Conservation (phyloP, 768 basidiomycete genomes). For the Lentinula aciculospora region DNA sequence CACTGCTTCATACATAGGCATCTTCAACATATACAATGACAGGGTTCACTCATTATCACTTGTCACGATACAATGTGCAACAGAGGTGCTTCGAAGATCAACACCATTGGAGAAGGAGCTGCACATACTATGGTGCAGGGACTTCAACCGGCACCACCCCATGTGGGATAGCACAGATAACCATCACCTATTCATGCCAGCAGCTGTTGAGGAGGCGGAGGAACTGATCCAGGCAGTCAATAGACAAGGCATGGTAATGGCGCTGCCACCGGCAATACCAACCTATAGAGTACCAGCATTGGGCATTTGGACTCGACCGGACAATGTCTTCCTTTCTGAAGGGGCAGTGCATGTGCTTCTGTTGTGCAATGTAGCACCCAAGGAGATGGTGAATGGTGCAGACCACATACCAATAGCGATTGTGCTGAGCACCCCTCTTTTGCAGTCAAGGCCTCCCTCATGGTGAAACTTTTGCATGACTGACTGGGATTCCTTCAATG, state of each 20-base stretch:
- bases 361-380: not conserved
- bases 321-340: constrained; percentile 1
- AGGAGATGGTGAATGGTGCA: not conserved
- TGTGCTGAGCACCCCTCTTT: not conserved
- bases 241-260: not conserved
- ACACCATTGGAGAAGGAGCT: not conserved
- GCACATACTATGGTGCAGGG: constrained; percentile 16
- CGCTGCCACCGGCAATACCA: not conserved
- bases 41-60: not conserved
- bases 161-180: constrained; percentile 16
- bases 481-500: not conserved
- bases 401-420: not conserved
- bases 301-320: not conserved
- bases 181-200: constrained; percentile 12
- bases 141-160: constrained; percentile 21
- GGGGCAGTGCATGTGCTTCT: not conserved
- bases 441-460: not conserved
- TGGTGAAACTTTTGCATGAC: not conserved
- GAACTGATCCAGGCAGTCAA: not conserved
- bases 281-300: not conserved
- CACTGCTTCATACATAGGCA: constrained; percentile 10
- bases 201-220: not conserved
- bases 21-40: constrained; percentile 14
- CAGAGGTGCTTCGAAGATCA: no score
- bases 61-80: not conserved